Evolutionary conservation across 345 rosid species (phyloP), one percentile per base, ranked within the genome.

Genomic region (Kandelia obovata): DNA sequence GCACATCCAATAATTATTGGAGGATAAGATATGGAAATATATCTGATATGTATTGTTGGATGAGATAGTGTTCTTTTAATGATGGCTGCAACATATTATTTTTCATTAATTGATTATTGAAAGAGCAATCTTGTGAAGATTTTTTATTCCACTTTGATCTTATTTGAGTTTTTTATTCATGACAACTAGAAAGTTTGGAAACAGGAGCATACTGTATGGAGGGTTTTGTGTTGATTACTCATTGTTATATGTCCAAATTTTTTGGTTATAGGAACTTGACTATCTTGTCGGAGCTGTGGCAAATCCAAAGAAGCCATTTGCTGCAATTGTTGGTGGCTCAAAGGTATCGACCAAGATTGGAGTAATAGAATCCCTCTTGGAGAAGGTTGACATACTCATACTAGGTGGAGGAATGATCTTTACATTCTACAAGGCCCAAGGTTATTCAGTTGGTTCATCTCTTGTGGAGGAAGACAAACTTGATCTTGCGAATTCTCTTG

Each of bases 331-430:
- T 37, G 98, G 98, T 71, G 98, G 97, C 74, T 79, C 98, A 58
- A 91, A 91, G 85, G 98, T 93, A 56, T 93, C 94, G n/a, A 81
- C 97, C 55, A 93, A 93, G 83, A 91, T 91, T 71, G 96, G 97
- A 70, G 98, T 91, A 65, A 89, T 93, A 5, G 97, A 93, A 71
- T 93, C 97, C 6, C 97, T 93, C 56, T 78, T 93, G 62, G 83
- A 71, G 73, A 77, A 84, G 70, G 87, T 88, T 69, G 87, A 93
- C 68, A 83, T 91, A 53, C 90, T 91, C 58, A 61, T 93, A 2
- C 81, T 93, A 27, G 97, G 97, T 71, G 98, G 98, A 75, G 98
- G 96, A 73, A 93, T 93, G 98, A 91, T 89, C 58, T 93, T 73
- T 78, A 90, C 96, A n/a, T 90, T 90, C 70, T 86, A 88, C 86